A percentile compares a stretch with the other conserved stretches of the same genome.
These are phyloP conservation scores for Gynostemma pentaphyllum DNA, from an alignment of 306 rosid genomes.

Conservation along the genomic window DNA sequence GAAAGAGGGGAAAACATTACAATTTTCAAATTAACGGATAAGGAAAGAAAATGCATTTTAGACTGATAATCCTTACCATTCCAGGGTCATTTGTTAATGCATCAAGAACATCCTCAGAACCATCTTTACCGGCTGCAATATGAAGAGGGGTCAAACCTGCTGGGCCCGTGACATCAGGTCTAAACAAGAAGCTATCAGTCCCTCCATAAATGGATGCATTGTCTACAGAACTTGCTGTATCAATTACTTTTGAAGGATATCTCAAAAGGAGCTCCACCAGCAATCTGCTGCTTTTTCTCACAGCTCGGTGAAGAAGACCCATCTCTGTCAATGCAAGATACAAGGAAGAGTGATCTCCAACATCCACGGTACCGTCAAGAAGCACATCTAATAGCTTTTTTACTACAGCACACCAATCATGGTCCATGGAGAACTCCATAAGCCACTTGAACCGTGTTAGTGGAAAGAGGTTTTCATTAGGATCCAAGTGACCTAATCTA, in stretches of 20 bases:
- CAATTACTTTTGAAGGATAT: conserved; percentile 34
- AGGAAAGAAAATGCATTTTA: not conserved
- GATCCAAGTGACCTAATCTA: conserved; percentile 53
- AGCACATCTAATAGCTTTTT: conserved; percentile 56
- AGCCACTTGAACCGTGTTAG: conserved; percentile 63
- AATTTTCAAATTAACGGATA: not conserved
- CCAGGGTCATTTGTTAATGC: conserved; percentile 86
- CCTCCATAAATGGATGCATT: conserved; percentile 24
- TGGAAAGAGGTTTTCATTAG: conserved; percentile 39
- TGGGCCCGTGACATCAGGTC: conserved; percentile 60
- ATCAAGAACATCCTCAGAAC: conserved; percentile 57
- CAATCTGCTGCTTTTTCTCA: conserved; percentile 49
- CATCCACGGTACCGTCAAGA: conserved; percentile 52
- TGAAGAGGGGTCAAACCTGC: conserved; percentile 83
- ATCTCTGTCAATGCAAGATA: conserved; percentile 53
- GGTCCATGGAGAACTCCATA: conserved; percentile 78
- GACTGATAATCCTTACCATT: conserved; percentile 37
- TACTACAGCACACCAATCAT: conserved; percentile 76
- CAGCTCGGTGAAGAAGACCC: conserved; percentile 80
- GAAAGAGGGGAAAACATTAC: not conserved
- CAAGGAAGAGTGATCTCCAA: conserved; percentile 41
- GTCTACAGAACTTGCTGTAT: conserved; percentile 25
- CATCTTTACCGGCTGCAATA: conserved; percentile 59
- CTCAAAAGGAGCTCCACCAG: conserved; percentile 67
- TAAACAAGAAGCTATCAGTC: conserved; percentile 36